Percentiles rank a stretch among this genome's conserved stretches.
Evolutionary conservation across 495 filamentous ascomycete species (phyloP).

Genomic region (Filosporella fistucella): DNA sequence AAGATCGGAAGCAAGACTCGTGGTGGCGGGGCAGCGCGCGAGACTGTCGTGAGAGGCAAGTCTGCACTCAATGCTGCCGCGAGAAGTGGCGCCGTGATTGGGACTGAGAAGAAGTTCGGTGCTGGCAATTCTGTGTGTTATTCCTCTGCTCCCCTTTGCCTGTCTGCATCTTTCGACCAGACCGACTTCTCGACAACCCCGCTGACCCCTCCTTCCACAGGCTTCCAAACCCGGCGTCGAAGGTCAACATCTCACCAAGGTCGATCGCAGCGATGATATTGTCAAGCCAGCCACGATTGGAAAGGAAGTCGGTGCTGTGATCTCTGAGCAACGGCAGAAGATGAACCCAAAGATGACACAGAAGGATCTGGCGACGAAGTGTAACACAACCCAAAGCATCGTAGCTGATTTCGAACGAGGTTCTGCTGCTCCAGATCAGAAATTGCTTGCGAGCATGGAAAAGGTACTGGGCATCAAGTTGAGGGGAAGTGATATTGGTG

Average conservation of each 20-base stretch:
- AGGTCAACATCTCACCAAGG: slow-evolving; percentile 95
- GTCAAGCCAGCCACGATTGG: slow-evolving; percentile 92
- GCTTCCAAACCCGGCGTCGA: slow-evolving; percentile 58
- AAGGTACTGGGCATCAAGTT: slow-evolving; percentile 81
- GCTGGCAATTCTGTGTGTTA: slow-evolving; percentile 71
- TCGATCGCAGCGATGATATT: slow-evolving; percentile 97
- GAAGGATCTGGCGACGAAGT: slow-evolving; percentile 92
- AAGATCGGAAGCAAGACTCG: slow-evolving; percentile 86
- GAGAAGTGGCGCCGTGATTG: slow-evolving; percentile 68
- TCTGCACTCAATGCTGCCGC: slow-evolving; percentile 87
- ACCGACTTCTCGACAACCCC: background rate
- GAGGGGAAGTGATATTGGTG: slow-evolving; percentile 70
- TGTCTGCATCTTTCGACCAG: background rate
- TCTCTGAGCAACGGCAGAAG: slow-evolving; percentile 64
- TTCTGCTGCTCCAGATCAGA: slow-evolving; percentile 76
- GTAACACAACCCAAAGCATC: slow-evolving; percentile 77
- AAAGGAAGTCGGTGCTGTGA: slow-evolving; percentile 71
- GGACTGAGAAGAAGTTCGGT: slow-evolving; percentile 90
- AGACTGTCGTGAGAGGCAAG: slow-evolving; percentile 85
- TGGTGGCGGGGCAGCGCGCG: slow-evolving; percentile 58
- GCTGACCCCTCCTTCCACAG: slow-evolving; percentile 29
- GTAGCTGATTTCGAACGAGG: slow-evolving; percentile 86
- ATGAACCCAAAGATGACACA: slow-evolving; percentile 89
- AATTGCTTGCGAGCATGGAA: slow-evolving; percentile 77
- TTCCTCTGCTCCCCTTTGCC: background rate